phyloP scores from a whole-genome alignment of 257 asterid genomes.

The Solanum appendiculatum region DNA sequence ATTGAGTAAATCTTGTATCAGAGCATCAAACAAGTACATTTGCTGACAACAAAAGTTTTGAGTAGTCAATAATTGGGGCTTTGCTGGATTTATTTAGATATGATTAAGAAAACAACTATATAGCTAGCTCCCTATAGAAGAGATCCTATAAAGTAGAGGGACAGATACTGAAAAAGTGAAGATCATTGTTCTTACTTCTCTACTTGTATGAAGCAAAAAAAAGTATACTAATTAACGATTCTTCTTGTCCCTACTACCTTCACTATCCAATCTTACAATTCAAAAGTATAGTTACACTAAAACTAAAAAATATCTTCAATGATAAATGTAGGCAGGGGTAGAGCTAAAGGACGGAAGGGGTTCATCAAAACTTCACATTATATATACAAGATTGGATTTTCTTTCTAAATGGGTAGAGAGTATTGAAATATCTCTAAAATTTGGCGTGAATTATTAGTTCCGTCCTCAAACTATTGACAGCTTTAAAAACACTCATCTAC shows the following conservation, averaged over 20 bases:
- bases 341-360: neutral
- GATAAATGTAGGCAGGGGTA: neutral
- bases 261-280: neutral
- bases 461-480: no score
- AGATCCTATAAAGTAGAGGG: constrained; percentile 17
- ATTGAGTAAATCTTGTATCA: neutral
- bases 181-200: constrained; percentile 19
- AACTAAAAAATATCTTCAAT: neutral
- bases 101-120: constrained; percentile 3
- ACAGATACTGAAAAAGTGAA: constrained; percentile 18
- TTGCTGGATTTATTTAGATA: constrained; percentile 23
- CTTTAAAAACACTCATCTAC: no score
- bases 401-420: no score
- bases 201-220: neutral
- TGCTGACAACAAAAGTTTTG: constrained; percentile 24
- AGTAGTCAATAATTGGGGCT: constrained; percentile 61
- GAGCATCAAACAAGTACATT: neutral
- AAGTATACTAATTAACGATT: neutral
- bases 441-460: no score
- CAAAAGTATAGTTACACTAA: neutral
- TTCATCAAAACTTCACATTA: neutral
- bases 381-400: neutral
- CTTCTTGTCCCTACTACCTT: neutral
- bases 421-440: no score
- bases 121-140: constrained; percentile 6